These are phyloP conservation scores for Fragilaria crotonensis DNA, from an alignment of 108 stramenopile genomes.

Conservation along the genomic window DNA sequence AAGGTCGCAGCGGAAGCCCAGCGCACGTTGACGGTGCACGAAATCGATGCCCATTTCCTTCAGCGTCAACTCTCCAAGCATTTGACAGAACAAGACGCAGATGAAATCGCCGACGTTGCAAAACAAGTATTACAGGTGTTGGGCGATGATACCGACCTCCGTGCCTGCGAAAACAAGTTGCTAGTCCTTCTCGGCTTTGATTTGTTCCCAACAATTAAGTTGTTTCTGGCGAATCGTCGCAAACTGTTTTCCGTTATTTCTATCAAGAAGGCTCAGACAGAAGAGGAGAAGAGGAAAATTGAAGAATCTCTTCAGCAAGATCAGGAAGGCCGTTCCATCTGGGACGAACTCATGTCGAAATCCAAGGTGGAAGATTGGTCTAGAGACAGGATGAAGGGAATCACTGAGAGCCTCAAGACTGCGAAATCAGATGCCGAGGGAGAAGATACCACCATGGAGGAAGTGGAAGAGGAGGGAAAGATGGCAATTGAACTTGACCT, in stretches of 20 bases:
- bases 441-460: conserved; percentile 42
- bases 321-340: conserved; percentile 69
- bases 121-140: conserved; percentile 72
- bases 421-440: conserved; percentile 19
- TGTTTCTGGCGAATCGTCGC: conserved; percentile 82
- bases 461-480: conserved; percentile 28
- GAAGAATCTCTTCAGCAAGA: conserved; percentile 72
- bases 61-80: conserved; percentile 85
- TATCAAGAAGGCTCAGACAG: conserved; percentile 87
- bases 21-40: conserved; percentile 81
- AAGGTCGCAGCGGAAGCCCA: conserved; percentile 28
- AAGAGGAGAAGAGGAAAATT: conserved; percentile 74
- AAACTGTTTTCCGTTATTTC: conserved; percentile 89
- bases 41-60: conserved; percentile 95
- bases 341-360: conserved; percentile 79
- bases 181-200: conserved; percentile 92
- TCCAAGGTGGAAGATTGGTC: conserved; percentile 76
- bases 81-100: conserved; percentile 86
- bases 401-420: conserved; percentile 47
- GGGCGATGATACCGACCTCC: conserved; percentile 57
- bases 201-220: conserved; percentile 92
- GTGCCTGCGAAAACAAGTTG: conserved; percentile 94
- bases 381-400: conserved; percentile 63
- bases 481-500: conserved; percentile 75
- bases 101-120: conserved; percentile 74